phyloP scores from a whole-genome alignment of 306 rosid species.

The Quercus engelmannii region DNA sequence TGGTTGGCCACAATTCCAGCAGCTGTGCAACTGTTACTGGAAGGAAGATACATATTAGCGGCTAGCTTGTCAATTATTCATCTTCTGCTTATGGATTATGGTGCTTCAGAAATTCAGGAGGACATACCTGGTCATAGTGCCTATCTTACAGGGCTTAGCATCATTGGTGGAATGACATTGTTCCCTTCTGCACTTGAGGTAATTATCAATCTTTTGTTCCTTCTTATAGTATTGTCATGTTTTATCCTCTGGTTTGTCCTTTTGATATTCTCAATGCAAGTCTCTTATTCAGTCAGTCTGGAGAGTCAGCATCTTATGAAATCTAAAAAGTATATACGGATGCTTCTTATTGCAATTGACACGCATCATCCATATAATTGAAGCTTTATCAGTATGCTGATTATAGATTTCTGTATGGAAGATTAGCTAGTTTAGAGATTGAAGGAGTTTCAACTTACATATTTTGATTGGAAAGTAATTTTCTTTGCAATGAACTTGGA shows the following conservation, averaged over 20 bases:
- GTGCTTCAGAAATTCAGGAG: conserved; percentile 77
- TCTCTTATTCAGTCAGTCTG: neutral
- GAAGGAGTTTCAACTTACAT: neutral
- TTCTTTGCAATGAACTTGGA: neutral
- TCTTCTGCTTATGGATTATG: conserved; percentile 80
- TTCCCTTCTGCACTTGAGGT: conserved; percentile 96
- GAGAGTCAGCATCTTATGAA: neutral
- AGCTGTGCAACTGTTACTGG: conserved; percentile 72
- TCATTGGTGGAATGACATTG: conserved; percentile 95
- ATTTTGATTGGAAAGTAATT: neutral
- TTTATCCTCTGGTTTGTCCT: neutral
- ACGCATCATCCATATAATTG: neutral
- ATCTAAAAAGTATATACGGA: neutral
- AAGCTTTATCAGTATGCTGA: conserved; percentile 13
- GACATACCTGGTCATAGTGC: conserved; percentile 87
- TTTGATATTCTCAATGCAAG: neutral
- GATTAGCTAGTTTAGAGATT: conserved; percentile 3
- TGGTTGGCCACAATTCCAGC: conserved; percentile 88
- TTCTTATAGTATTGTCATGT: neutral
- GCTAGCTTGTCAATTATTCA: conserved; percentile 50
- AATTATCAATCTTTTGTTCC: neutral
- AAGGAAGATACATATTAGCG: conserved; percentile 75
- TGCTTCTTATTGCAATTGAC: neutral
- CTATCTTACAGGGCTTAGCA: conserved; percentile 90
- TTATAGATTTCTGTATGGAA: conserved; percentile 9